Evolutionary conservation across 2,329 filamentous ascomycete genomes (phyloP).

Genomic region (Dothistroma pini): DNA sequence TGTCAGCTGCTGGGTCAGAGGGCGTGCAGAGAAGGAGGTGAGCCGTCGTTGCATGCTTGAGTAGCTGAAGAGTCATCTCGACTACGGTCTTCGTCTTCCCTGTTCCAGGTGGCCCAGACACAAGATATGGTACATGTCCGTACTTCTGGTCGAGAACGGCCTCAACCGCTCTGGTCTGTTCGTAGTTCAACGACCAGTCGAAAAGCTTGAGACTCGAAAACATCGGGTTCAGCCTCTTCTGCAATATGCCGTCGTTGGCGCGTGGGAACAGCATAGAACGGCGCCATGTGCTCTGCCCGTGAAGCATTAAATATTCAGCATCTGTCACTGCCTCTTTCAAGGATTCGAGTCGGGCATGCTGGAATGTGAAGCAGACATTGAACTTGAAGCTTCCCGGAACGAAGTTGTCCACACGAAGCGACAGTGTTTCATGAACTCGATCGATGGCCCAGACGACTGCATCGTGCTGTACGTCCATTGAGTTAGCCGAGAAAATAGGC

Average conservation of each 20-base stretch:
- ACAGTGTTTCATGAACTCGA: constrained; percentile 20
- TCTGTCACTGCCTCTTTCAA: constrained; percentile 12
- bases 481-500: neutral
- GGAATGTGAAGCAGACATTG: constrained; percentile 24
- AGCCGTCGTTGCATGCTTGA: constrained; percentile 7
- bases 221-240: constrained; percentile 38
- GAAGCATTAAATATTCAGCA: constrained; percentile 8
- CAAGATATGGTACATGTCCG: constrained; percentile 46
- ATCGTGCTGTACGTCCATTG: constrained; percentile 13
- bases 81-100: constrained; percentile 52
- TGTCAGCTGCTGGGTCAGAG: constrained; percentile 29
- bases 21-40: constrained; percentile 27
- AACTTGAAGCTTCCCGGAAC: constrained; percentile 16
- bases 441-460: constrained; percentile 27
- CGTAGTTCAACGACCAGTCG: constrained; percentile 45
- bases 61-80: constrained; percentile 39
- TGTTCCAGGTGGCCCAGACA: constrained; percentile 50
- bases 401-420: constrained; percentile 20
- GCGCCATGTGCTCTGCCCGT: constrained; percentile 29
- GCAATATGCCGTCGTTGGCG: constrained; percentile 36
- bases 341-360: constrained; percentile 15
- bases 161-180: constrained; percentile 47
- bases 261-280: constrained; percentile 45
- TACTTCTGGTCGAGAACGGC: constrained; percentile 41
- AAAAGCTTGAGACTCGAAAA: constrained; percentile 36